Conservation (phyloP, 441 rosid species). For the Viola pubescens region DNA sequence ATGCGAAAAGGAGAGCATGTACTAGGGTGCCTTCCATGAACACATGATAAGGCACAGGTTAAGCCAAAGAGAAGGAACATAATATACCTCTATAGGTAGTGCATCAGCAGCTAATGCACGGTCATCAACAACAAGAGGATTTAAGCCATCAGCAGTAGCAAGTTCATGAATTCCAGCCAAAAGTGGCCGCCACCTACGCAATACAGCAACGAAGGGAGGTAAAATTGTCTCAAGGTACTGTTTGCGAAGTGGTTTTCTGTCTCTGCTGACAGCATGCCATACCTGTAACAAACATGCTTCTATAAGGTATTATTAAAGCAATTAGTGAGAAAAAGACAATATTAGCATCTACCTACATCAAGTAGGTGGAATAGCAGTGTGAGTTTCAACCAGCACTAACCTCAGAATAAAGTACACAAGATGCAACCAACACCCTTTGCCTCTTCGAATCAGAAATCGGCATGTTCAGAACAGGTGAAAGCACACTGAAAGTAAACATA, state of each 20-base stretch:
- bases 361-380: constrained; percentile 16
- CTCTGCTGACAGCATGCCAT: constrained; percentile 95
- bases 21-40: not conserved
- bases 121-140: constrained; percentile 94
- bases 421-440: constrained; percentile 95
- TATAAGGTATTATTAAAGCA: constrained; percentile 18
- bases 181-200: constrained; percentile 99
- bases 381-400: constrained; percentile 46
- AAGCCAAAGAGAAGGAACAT: not conserved
- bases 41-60: not conserved
- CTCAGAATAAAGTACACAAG: constrained; percentile 99
- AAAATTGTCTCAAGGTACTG: constrained; percentile 88
- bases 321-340: constrained; percentile 18
- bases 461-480: constrained; percentile 97
- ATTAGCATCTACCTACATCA: constrained; percentile 8
- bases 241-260: constrained; percentile 78
- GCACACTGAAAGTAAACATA: constrained; percentile 57
- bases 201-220: constrained; percentile 95
- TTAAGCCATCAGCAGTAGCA: constrained; percentile 93
- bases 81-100: constrained; percentile 78
- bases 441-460: constrained; percentile 96
- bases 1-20: too few relatives aligned
- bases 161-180: constrained; percentile 98
- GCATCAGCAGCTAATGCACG: constrained; percentile 95
- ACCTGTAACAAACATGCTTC: constrained; percentile 43